Base-by-base conservation (phyloP, 2,329 filamentous ascomycete species). In the Tolypocladium nubicola region DNA sequence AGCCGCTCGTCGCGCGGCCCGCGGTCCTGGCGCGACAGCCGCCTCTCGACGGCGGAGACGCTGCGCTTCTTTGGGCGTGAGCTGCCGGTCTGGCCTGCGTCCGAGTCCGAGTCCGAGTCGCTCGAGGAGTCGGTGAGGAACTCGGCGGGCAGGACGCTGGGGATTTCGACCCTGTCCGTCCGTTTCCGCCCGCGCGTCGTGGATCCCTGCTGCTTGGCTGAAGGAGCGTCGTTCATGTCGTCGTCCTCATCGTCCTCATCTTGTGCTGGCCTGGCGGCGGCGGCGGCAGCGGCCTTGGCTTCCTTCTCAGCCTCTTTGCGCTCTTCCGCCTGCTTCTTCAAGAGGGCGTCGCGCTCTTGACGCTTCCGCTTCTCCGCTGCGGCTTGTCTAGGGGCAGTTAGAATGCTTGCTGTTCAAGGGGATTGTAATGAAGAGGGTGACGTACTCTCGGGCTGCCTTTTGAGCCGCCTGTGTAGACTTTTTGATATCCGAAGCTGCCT, bases 291-390 rank as follows among this genome's bases (percentile, higher is more conserved):
- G 7, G 62, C 61, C 39, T 68, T 63, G n/a, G 61, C 61, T 11
- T 64, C 61, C 38, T 65, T 63, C 23, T 62, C 64, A 23, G 65
- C 59, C 63, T 66, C 65, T 65, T 79, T 81, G 60, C 79, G 76
- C 64, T 75, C 71, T 59, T 75, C 71, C 2, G 81, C 80, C 67
- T 84, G 81, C 56, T 79, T 71, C 67, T 81, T 82, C 65, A 83
- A 74, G 30, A 77, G 72, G 26, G 73, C 71, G 64, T 83, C 79
- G 57, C 78, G 76, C 66, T 80, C 75, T 65, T 81, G 78, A 40
- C 81, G 78, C 69, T 81, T 84, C 56, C 75, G 74, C 68, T 81
- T 84, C 60, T 78, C 70, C 7, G 71, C 72, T 13, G 77, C 76
- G 4, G 75, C 75, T 71, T 79, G 74, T 63, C 81, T 83, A 56